These are phyloP conservation scores for Candida ponderosae DNA, from an alignment of 805 yeast genomes.

Conservation along the genomic window DNA sequence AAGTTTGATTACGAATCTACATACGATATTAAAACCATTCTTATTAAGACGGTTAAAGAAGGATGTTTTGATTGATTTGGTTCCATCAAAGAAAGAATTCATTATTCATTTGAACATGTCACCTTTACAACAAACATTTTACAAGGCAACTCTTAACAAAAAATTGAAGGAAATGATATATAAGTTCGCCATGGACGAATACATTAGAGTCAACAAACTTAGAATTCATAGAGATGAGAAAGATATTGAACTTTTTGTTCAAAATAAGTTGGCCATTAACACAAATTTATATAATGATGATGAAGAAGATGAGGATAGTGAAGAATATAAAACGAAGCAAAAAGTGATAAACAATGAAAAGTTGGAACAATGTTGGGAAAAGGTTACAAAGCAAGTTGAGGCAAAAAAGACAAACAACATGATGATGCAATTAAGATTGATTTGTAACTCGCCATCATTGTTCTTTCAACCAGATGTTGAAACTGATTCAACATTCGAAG, in stretches of 20 bases:
- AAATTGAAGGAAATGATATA: slow-evolving; percentile 36
- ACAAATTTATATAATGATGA: slow-evolving; percentile 19
- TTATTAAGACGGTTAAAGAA: slow-evolving; percentile 73
- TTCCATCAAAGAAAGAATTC: slow-evolving; percentile 80
- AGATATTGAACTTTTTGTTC: slow-evolving; percentile 31
- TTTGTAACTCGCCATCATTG: slow-evolving; percentile 80
- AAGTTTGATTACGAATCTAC: slow-evolving; percentile 66
- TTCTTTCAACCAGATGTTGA: slow-evolving; percentile 65
- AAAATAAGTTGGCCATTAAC: slow-evolving; percentile 20
- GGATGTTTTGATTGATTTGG: slow-evolving; percentile 62
- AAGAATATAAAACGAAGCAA: slow-evolving; percentile 4
- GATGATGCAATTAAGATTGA: slow-evolving; percentile 77
- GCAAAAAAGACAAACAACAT: slow-evolving; percentile 53
- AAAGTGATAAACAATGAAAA: slow-evolving; percentile 4
- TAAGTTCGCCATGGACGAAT: slow-evolving; percentile 42
- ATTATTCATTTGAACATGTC: slow-evolving; percentile 68
- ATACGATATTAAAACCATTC: slow-evolving; percentile 84
- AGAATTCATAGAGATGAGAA: slow-evolving; percentile 22
- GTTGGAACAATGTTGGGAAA: slow-evolving; percentile 7
- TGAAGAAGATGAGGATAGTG: slow-evolving; percentile 7
- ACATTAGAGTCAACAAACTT: slow-evolving; percentile 33
- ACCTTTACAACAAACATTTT: slow-evolving; percentile 53
- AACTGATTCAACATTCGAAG: slow-evolving; percentile 28
- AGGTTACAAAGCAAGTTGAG: slow-evolving; percentile 32
- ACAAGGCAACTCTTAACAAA: slow-evolving; percentile 40